These are phyloP conservation scores for Jackrogersella multiformis DNA, from an alignment of 495 filamentous ascomycete species.

Conservation along the genomic window DNA sequence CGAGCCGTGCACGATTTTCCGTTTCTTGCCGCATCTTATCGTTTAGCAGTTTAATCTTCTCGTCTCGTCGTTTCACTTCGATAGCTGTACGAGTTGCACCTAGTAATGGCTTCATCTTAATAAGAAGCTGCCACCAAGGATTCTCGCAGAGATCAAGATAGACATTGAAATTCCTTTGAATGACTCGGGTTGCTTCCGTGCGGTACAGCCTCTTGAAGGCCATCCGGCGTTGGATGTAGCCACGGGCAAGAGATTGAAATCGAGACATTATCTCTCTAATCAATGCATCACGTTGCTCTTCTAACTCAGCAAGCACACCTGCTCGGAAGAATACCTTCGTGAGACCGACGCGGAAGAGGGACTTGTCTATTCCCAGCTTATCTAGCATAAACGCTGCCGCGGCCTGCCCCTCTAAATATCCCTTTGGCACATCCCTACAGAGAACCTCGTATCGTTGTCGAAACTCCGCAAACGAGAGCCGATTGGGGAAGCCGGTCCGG, in stretches of 20 bases:
- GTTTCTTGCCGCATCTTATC: constrained; percentile 81
- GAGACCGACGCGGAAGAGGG: constrained; percentile 90
- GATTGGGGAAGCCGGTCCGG: constrained; percentile 96
- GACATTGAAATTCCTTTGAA: constrained; percentile 89
- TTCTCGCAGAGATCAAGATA: constrained; percentile 88
- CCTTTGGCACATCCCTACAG: constrained; percentile 86
- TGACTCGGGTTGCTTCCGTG: constrained; percentile 92
- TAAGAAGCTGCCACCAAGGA: constrained; percentile 96
- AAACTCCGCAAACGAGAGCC: constrained; percentile 92
- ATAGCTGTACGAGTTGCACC: constrained; percentile 89
- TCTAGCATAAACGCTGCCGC: constrained; percentile 88
- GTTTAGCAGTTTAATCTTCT: constrained; percentile 87
- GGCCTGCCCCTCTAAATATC: constrained; percentile 88
- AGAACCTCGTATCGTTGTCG: constrained; percentile 97
- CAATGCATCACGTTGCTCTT: constrained; percentile 91
- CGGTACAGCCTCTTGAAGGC: constrained; percentile 93
- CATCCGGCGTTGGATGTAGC: constrained; percentile 86
- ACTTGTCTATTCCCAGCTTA: constrained; percentile 81
- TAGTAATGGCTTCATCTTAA: constrained; percentile 93
- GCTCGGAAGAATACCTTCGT: constrained; percentile 99
- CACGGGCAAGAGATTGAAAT: constrained; percentile 93
- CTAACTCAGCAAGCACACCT: constrained; percentile 93
- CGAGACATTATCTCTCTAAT: constrained; percentile 91
- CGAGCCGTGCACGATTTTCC: constrained; percentile 77
- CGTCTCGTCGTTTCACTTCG: constrained; percentile 93